Percentiles rank a stretch among this genome's conserved stretches.
phyloP scores from a whole-genome alignment of 805 yeast species.

The Cyberlindnera maclurae region DNA sequence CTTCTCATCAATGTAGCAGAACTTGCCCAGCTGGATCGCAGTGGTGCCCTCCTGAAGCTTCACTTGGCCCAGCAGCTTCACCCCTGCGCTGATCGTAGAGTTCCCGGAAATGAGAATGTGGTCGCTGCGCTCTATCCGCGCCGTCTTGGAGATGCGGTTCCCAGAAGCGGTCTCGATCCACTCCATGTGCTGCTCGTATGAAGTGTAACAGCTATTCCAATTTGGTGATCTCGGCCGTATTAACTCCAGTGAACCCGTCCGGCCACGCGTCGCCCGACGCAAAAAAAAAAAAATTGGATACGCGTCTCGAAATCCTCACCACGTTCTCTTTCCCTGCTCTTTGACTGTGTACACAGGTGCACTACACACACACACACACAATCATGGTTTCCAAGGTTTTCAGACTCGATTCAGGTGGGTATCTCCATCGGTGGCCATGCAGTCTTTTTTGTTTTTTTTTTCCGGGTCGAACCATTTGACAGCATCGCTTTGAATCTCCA shows the following conservation, averaged over 20 bases:
- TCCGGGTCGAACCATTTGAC: too few relatives aligned
- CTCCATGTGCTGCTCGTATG: conserved; percentile 7
- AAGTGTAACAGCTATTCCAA: too few relatives aligned
- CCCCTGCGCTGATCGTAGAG: conserved; percentile 31
- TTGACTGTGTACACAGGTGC: not conserved
- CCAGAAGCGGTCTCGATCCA: conserved; percentile 47
- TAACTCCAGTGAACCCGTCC: too few relatives aligned
- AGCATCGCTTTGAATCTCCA: too few relatives aligned
- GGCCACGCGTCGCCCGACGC: too few relatives aligned
- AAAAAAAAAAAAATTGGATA: too few relatives aligned
- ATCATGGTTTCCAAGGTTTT: conserved; percentile 30
- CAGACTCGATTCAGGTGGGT: conserved; percentile 35
- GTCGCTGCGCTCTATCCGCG: conserved; percentile 36
- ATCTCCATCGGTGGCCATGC: not conserved
- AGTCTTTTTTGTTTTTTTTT: too few relatives aligned
- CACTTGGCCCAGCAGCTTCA: conserved; percentile 23
- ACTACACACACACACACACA: not conserved
- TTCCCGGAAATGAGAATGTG: conserved; percentile 40
- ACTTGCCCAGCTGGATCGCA: conserved; percentile 39
- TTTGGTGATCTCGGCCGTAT: too few relatives aligned
- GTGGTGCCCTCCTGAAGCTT: conserved; percentile 26
- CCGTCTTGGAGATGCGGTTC: conserved; percentile 39
- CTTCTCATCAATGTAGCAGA: conserved; percentile 30
- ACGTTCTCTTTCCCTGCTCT: too few relatives aligned
- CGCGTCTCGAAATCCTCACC: too few relatives aligned